Evolutionary conservation across 345 rosid species (phyloP).

Genomic region (Eucalyptus cloeziana): DNA sequence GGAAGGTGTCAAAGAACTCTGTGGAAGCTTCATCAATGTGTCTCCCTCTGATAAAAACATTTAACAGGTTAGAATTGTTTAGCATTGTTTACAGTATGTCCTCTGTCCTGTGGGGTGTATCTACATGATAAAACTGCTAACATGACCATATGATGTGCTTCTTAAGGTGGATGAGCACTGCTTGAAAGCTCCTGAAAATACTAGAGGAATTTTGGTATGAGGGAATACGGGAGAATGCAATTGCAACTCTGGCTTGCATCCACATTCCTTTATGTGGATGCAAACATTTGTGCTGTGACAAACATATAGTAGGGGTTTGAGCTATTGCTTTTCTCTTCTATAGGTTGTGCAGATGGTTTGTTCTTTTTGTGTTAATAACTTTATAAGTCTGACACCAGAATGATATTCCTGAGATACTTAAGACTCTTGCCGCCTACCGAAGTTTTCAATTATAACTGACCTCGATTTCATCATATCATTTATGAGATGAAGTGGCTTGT

Average conservation of each 20-base stretch:
- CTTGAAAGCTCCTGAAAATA: background rate
- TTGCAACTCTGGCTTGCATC: background rate
- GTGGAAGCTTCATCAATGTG: constrained; percentile 60
- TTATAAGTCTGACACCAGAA: background rate
- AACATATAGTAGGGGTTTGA: background rate
- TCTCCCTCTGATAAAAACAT: constrained; percentile 53
- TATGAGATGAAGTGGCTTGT: background rate
- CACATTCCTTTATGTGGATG: background rate
- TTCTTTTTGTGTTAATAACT: background rate
- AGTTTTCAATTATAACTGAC: background rate
- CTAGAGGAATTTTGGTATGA: background rate
- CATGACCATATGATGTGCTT: background rate
- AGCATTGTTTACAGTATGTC: background rate
- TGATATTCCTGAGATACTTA: background rate
- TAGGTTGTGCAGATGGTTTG: background rate
- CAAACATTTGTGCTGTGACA: background rate
- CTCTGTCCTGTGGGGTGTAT: background rate
- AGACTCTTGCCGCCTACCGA: background rate
- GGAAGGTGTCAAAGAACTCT: constrained; percentile 72
- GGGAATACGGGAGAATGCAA: background rate
- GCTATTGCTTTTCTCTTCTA: background rate
- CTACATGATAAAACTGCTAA: background rate
- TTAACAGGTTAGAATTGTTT: constrained; percentile 48
- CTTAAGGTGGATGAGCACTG: background rate
- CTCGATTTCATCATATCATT: background rate